phyloP scores from a whole-genome alignment of 345 rosid species.

The Mangifera indica region DNA sequence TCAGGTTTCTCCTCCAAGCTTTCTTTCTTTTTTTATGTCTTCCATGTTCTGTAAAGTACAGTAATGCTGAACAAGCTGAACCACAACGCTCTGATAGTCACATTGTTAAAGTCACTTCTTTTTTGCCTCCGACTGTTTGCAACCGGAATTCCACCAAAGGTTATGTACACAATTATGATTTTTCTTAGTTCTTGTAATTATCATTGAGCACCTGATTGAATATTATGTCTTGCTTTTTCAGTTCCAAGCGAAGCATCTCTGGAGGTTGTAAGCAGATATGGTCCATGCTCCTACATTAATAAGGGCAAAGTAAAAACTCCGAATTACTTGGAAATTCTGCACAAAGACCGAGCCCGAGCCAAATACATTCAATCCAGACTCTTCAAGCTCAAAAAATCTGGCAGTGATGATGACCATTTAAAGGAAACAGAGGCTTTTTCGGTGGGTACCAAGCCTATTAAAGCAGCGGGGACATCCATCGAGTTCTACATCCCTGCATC shows the following conservation, averaged over 20 bases:
- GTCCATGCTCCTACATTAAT: not conserved
- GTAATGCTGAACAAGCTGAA: too few species aligned
- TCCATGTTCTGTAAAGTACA: too few species aligned
- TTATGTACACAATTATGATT: too few species aligned
- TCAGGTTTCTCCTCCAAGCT: too few species aligned
- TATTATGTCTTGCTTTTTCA: not conserved
- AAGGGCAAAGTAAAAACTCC: not conserved
- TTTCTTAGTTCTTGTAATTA: too few species aligned
- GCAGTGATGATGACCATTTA: not conserved
- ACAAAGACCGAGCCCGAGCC: not conserved
- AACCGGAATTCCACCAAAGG: too few species aligned
- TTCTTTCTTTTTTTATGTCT: too few species aligned
- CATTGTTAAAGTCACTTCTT: too few species aligned
- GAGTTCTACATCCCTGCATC: not conserved
- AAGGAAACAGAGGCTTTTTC: not conserved
- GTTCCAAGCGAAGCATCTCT: not conserved
- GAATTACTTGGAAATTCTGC: not conserved
- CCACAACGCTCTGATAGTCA: too few species aligned
- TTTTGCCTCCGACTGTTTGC: too few species aligned
- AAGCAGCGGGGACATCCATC: not conserved
- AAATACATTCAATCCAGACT: not conserved
- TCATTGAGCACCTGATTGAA: too few species aligned
- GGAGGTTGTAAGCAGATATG: not conserved
- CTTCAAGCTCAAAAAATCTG: not conserved
- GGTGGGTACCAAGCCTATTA: not conserved